Conservation (phyloP, 2,329 filamentous ascomycete genomes). For the Exophiala phaeomuriformis region DNA sequence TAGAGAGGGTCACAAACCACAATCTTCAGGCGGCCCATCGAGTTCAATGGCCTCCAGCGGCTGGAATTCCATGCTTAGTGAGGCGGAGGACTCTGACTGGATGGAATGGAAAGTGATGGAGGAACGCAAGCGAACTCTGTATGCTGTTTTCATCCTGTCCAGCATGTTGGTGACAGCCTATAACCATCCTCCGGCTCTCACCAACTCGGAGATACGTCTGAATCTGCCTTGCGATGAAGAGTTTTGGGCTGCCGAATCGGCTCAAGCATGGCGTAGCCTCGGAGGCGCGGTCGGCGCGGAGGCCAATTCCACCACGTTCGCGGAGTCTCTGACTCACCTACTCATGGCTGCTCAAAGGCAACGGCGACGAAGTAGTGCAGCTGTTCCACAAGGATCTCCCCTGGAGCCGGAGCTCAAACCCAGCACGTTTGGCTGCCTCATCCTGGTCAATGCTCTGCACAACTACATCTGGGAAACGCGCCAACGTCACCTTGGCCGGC, state of each 20-base stretch:
- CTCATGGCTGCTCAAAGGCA: conserved; percentile 67
- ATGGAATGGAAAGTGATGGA: conserved; percentile 79
- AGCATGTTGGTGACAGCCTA: conserved; percentile 87
- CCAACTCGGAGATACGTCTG: conserved; percentile 86
- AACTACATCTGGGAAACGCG: conserved; percentile 98
- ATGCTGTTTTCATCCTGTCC: conserved; percentile 82
- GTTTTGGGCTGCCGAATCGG: conserved; percentile 74
- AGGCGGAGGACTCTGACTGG: conserved; percentile 65
- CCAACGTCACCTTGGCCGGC: conserved; percentile 76
- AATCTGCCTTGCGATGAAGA: conserved; percentile 91
- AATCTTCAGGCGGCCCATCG: conserved; percentile 33
- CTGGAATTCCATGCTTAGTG: conserved; percentile 34
- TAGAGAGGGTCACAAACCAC: conserved; percentile 25
- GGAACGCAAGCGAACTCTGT: conserved; percentile 88
- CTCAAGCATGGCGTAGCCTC: conserved; percentile 70
- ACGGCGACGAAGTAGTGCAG: conserved; percentile 29
- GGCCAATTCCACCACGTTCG: conserved; percentile 68
- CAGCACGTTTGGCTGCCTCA: conserved; percentile 84
- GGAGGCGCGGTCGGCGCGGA: conserved; percentile 65
- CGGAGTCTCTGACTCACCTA: conserved; percentile 70
- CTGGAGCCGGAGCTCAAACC: conserved; percentile 62
- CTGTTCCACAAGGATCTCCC: conserved; percentile 27
- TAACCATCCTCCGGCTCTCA: conserved; percentile 82
- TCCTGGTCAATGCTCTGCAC: conserved; percentile 89
- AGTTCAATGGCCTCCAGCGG: conserved; percentile 40